Evolutionary conservation across 768 basidiomycete species (phyloP).

Genomic region (Mycena amicta): DNA sequence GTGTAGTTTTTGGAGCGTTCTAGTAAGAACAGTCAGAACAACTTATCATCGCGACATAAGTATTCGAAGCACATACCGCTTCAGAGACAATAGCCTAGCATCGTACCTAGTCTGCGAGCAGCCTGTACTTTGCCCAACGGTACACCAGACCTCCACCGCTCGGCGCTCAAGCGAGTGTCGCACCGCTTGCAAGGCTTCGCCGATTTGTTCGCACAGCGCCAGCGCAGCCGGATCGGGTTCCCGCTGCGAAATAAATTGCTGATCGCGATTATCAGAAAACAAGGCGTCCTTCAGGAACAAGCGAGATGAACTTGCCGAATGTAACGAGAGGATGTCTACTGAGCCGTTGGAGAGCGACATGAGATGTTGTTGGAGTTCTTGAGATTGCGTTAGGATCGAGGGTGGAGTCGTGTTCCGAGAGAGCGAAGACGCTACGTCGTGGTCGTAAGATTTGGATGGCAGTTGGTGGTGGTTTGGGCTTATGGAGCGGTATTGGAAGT

Average conservation of each 20-base stretch:
- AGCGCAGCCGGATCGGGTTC: slow-evolving; percentile 7
- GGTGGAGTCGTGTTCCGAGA: not conserved
- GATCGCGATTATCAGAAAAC: not conserved
- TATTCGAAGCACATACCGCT: slow-evolving; percentile 4
- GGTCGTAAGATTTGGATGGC: too few species aligned
- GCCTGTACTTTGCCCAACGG: too few species aligned
- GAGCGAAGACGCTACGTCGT: not conserved
- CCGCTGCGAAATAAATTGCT: slow-evolving; percentile 17
- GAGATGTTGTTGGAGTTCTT: not conserved
- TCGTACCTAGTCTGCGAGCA: slow-evolving; percentile 19
- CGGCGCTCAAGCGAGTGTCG: slow-evolving; percentile 11
- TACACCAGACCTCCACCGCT: slow-evolving; percentile 10
- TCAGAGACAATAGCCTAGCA: slow-evolving; percentile 11
- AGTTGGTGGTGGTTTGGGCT: too few species aligned
- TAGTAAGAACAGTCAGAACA: not conserved
- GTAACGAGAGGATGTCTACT: slow-evolving; percentile 9
- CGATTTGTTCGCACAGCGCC: slow-evolving; percentile 10
- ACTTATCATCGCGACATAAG: too few species aligned
- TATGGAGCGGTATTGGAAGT: not conserved
- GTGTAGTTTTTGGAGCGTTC: slow-evolving; percentile 17
- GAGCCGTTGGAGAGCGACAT: not conserved
- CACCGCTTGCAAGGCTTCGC: slow-evolving; percentile 13
- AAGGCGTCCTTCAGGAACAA: not conserved
- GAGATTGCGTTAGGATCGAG: too few species aligned
- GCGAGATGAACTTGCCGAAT: slow-evolving; percentile 11